Base-by-base conservation (phyloP, 768 basidiomycete species). In the Pisolithus orientalis region DNA sequence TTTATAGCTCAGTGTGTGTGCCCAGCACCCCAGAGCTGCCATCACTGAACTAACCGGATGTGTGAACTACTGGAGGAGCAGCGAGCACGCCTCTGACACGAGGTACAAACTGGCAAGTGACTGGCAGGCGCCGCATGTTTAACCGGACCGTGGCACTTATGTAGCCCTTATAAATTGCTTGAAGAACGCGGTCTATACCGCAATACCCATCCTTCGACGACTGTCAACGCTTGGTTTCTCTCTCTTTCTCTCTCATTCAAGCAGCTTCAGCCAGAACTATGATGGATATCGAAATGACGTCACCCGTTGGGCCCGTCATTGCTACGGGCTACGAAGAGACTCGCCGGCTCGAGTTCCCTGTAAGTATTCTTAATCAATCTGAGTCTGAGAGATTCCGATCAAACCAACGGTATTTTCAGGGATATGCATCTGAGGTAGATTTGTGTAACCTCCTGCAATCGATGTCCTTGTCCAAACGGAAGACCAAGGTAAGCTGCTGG, bases 381-480 rank as follows among this genome's bases (percentile, higher is more conserved):
- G 17, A 44, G n/a, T 17, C 25, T 24, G 38, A 16, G 55, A 21
- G 49, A 38, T 44, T 59, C 39, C 54, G 46, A 40, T 31, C 38
- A 13, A 34, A 34, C 13, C 34, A 5, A 34, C 37, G 51, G 29
- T 32, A 11, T 14, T 38, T 24, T 28, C 39, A 68, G 66, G 52
- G 55, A 40, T 69, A 62, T 53, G 60, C 61, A 39, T 49, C 66
- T 16, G 66, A 70, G 6, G 63, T 77, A 53, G 78, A 83, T 63
- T 68, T 84, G 27, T 83, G 82, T 60, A 70, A 74, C 44, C 66
- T 83, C 0, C 53, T 84, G 37, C 74, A 77, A 47, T 72, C 73
- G 14, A 75, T 83, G 76, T 75, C 74, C 46, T 65, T 81, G 9
- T 74, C 50, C 53, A 72, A 63, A 68, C 62, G 44, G 9, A 61